Evolutionary conservation across 116 monocot species (phyloP).

Genomic region (Zostera marina): DNA sequence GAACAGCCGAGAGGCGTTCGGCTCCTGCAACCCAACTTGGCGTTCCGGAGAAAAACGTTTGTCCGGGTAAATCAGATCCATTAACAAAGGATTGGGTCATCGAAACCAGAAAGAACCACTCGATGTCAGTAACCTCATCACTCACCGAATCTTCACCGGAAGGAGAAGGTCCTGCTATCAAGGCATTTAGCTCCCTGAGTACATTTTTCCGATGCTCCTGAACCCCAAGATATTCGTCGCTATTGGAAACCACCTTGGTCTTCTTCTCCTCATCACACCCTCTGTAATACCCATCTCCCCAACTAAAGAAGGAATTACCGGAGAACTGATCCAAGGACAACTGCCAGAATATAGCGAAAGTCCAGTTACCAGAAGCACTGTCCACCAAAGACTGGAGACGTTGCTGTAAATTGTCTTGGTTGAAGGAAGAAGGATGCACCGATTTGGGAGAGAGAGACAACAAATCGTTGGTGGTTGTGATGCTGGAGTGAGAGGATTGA

Average conservation of each 20-base stretch:
- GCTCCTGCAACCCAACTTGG: slow-evolving; percentile 39
- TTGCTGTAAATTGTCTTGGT: slow-evolving; percentile 58
- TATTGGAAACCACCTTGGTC: not conserved
- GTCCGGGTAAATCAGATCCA: slow-evolving; percentile 19
- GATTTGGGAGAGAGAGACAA: not conserved
- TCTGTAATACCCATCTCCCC: slow-evolving; percentile 78
- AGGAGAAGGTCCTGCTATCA: slow-evolving; percentile 25
- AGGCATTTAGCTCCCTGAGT: slow-evolving; percentile 47
- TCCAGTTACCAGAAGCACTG: slow-evolving; percentile 32
- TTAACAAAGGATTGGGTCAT: slow-evolving; percentile 44
- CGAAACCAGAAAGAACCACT: slow-evolving; percentile 70
- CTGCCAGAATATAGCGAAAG: slow-evolving; percentile 78
- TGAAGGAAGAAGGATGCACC: slow-evolving; percentile 8
- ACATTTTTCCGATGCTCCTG: slow-evolving; percentile 54
- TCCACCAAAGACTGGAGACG: slow-evolving; percentile 49
- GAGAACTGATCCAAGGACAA: slow-evolving; percentile 23
- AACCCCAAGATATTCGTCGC: slow-evolving; percentile 16
- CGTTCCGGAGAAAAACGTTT: slow-evolving; percentile 17
- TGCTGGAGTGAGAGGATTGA: too few relatives aligned
- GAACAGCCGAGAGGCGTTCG: slow-evolving; percentile 13
- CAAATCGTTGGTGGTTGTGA: too few relatives aligned
- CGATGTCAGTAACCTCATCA: slow-evolving; percentile 62
- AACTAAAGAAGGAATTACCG: slow-evolving; percentile 41
- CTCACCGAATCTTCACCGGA: slow-evolving; percentile 24
- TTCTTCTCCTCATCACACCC: slow-evolving; percentile 42